Evolutionary conservation across 225 moss, liverwort and hornwort species (phyloP), one percentile per base, ranked within the genome.

Genomic region (Thuidium tamariscinum): DNA sequence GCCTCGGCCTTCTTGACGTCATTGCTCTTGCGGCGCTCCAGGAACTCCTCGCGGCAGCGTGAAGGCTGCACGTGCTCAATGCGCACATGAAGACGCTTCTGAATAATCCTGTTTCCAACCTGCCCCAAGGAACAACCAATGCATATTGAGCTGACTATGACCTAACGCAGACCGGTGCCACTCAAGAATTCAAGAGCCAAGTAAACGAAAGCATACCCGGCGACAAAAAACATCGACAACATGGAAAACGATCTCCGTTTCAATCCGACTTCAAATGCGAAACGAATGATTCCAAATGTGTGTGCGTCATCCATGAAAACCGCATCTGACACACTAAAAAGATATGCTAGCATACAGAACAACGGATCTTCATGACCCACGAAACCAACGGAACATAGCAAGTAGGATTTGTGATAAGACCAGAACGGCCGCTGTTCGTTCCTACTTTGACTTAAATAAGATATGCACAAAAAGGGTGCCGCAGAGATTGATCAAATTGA

Each of bases 41-140:
- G 77, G 37, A 93, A 93, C 90, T 93, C 93, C 60, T 93, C 93
- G 81, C 90, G 85, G 78, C 93, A 93, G 52, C 93, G 90, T 37
- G 93, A 93, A 63, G 93, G 93, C 86, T 92, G 93, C 72, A 93
- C 93, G 57, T 93, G 93, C 92, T 93, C 93, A 46, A 93, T 92
- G 17, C 93, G 93, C 82, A 93, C 93, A 89, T 93, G 93, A 74
- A 93, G 90, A 48, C 93, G 92, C 81, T 93, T 93, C 87, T 93
- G 91, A 36, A 93, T 93, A 55, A 93, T 93, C 85, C 90, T 92
- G 80, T 92, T 92, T 30, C 93, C 90, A 36, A 93, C 93, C 93
- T 93, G 87, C 63, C 89, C 60, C 63, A 84, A 52, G 20, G 48
- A 62, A 51, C 8, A 20, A 32, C 5, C 51, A 84, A 8, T 7